Evolutionary conservation across 371 early-diverging fungal species (phyloP).

Genomic region (Mortierella sp.): DNA sequence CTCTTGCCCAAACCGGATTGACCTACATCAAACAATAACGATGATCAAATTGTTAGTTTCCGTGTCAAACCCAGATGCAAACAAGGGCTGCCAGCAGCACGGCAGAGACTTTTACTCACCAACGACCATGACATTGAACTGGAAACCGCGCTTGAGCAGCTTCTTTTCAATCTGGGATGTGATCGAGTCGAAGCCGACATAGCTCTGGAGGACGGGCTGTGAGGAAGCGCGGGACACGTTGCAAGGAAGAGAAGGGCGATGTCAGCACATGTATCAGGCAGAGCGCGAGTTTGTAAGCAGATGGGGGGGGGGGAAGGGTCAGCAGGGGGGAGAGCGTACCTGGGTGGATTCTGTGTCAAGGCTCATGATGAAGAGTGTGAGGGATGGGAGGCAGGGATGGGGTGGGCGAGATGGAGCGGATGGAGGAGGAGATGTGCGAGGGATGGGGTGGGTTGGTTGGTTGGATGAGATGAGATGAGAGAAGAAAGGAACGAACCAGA

Average conservation of each 20-base stretch:
- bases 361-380: conserved; percentile 26
- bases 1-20: conserved; percentile 99
- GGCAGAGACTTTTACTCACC: conserved; percentile 64
- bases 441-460: background rate
- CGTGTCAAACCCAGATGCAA: background rate
- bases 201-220: conserved; percentile 73
- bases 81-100: background rate
- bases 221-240: background rate
- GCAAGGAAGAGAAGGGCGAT: background rate
- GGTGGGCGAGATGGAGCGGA: conserved; percentile 4
- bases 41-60: conserved; percentile 1
- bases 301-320: conserved; percentile 2
- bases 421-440: background rate
- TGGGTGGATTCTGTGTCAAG: conserved; percentile 49
- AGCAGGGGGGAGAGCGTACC: too few relatives aligned
- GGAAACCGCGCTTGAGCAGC: conserved; percentile 92
- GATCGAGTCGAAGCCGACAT: conserved; percentile 96
- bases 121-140: conserved; percentile 95
- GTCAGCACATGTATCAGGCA: background rate
- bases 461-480: conserved; percentile 5
- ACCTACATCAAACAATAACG: conserved; percentile 60
- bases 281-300: background rate
- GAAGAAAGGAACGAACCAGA: background rate
- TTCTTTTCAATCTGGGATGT: conserved; percentile 76
- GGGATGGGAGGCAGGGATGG: background rate